A percentile compares a stretch with the other conserved stretches of the same genome.
These are phyloP conservation scores for Papilionanthe hybrid DNA, from an alignment of 116 monocot genomes.

Conservation along the genomic window DNA sequence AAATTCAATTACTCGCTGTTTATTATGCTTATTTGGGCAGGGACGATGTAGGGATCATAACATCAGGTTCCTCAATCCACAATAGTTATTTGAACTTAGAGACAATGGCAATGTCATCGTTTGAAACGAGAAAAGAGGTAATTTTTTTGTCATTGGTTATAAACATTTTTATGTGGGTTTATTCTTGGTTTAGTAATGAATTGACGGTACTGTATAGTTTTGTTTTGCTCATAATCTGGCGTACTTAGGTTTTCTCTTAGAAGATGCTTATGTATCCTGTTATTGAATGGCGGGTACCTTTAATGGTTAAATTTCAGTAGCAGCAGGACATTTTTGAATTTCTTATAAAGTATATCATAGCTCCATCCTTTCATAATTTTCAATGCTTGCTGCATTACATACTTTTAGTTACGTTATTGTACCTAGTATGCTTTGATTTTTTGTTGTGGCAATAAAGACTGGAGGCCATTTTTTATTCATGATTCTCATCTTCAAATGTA, in stretches of 20 bases:
- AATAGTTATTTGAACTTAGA: neutral
- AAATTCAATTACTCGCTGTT: neutral
- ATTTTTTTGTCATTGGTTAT: no score
- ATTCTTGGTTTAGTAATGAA: neutral
- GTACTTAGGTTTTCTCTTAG: neutral
- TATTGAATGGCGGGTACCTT: neutral
- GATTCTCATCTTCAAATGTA: neutral
- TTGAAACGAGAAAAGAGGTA: neutral
- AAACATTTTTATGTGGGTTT: neutral
- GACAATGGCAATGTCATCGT: neutral
- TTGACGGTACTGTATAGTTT: neutral
- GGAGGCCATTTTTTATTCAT: neutral
- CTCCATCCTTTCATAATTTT: neutral
- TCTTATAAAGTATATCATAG: neutral
- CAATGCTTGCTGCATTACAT: neutral
- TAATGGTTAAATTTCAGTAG: neutral
- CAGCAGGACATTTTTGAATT: neutral
- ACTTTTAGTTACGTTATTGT: neutral
- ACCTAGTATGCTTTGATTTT: neutral
- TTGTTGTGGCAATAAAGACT: neutral
- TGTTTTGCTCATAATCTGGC: no score
- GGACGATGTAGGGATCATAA: neutral
- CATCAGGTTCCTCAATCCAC: neutral
- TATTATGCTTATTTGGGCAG: constrained; percentile 1
- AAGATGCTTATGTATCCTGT: neutral